Evolutionary conservation across 2,329 filamentous ascomycete species (phyloP), one percentile per base, ranked within the genome.

Genomic region (Elsinoe arachidis): DNA sequence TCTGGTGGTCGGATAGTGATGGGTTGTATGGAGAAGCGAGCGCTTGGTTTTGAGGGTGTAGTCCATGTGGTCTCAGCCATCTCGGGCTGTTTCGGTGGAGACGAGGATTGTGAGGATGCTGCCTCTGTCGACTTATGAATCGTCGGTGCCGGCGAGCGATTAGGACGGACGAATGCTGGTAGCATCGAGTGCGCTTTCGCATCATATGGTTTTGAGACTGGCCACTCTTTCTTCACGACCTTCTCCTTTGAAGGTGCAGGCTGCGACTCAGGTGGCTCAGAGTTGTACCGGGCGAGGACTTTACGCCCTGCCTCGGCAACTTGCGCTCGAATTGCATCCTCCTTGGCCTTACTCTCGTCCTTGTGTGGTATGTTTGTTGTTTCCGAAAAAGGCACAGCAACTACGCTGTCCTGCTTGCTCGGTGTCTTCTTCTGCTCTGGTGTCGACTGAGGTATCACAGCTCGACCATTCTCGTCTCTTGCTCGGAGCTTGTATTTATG

Each of bases 1-100:
- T 73, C 74, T 33, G 72, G 70, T 41, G 72, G 69, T 39, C 73
- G 69, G 53, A 74, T 66, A 11, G 68, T 70, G 37, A 75, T 68
- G 3, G 69, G 68, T 56, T 67, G 63, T 30, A 71, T 72, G 14
- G 61, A 60, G 17, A 43, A 23, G 41, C 61, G 58, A 34, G 60
- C 46, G 44, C 61, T 61, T 46, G 56, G 55, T 33, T 61, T 58
- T 51, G 61, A 56, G 3, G 55, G 57, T n/a, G 46, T 26, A 23
- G n/a, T 49, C 26, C 17, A 55, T n/a, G 46, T 26, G 35, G n/a
- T 43, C 12, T 21, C 21, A n/a, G 46, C 14, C 17, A 14, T n/a
- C 15, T 21, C 15, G 5, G 46, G 46, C 43, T 57, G 44, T 21
- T 26, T 35, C 11, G 38, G 44, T 30, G 38, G 33, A 43, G 55